Evolutionary conservation across 1,284 basidiomycete species (phyloP).

Genomic region (Trichosporon faecale): DNA sequence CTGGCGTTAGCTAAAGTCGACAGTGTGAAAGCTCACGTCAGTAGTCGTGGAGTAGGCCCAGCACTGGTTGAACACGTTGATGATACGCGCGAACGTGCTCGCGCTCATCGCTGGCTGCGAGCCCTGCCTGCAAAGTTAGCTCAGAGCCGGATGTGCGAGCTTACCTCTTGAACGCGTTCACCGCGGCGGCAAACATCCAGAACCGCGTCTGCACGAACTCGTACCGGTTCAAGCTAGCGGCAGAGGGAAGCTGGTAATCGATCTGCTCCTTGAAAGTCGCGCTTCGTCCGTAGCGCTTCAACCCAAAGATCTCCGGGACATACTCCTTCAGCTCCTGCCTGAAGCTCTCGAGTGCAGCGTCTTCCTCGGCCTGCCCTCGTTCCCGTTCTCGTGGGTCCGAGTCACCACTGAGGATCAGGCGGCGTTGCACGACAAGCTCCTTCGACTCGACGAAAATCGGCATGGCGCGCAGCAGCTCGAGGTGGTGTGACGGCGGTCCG

Average conservation of each 20-base stretch:
- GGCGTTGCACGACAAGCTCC: constrained; percentile 43
- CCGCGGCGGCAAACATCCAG: constrained; percentile 37
- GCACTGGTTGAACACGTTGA: constrained; percentile 41
- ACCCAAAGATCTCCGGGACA: constrained; percentile 47
- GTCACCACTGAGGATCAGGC: constrained; percentile 43
- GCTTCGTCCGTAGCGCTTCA: constrained; percentile 33
- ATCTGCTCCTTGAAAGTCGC: constrained; percentile 29
- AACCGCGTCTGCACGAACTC: constrained; percentile 44
- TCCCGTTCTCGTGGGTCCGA: constrained; percentile 29
- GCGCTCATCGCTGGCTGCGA: constrained; percentile 37
- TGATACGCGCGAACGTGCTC: constrained; percentile 41
- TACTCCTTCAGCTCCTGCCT: constrained; percentile 44
- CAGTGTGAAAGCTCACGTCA: constrained; percentile 29
- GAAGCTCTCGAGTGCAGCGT: constrained; percentile 30
- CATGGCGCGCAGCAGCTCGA: constrained; percentile 41
- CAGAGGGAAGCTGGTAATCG: constrained; percentile 36
- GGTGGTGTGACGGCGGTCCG: constrained; percentile 35
- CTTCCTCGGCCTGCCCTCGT: constrained; percentile 37
- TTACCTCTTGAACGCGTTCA: constrained; percentile 30
- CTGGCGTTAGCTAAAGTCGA: constrained; percentile 24
- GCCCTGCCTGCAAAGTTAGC: constrained; percentile 25
- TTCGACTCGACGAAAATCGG: constrained; percentile 47
- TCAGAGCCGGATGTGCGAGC: not conserved
- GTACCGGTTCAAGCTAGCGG: constrained; percentile 34
- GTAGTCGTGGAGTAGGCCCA: constrained; percentile 42